Evolutionary conservation across 768 basidiomycete species (phyloP).

Genomic region (Zangia roseola): DNA sequence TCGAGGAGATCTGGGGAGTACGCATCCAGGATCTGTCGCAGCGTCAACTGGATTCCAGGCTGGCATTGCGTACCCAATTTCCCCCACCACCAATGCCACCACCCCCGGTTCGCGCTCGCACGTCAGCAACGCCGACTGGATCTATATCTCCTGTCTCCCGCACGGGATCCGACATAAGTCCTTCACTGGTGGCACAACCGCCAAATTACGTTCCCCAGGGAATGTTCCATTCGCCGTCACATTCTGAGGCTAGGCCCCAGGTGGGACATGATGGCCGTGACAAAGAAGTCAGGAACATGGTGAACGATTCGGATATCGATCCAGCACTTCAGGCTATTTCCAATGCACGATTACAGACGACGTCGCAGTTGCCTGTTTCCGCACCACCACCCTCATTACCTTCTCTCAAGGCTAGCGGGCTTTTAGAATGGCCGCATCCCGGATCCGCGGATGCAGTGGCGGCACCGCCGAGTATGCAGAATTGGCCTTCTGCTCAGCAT

Average conservation of each 20-base stretch:
- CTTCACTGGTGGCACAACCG: conserved; percentile 20
- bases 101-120: conserved; percentile 22
- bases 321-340: conserved; percentile 28
- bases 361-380: conserved; percentile 10
- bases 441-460: conserved; percentile 36
- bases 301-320: conserved; percentile 31
- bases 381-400: conserved; percentile 50
- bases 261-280: conserved; percentile 25
- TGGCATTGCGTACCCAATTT: conserved; percentile 17
- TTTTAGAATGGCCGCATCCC: conserved; percentile 55
- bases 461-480: conserved; percentile 11
- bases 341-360: conserved; percentile 19
- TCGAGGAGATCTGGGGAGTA: conserved; percentile 67
- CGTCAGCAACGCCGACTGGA: conserved; percentile 9
- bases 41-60: conserved; percentile 14
- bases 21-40: conserved; percentile 48
- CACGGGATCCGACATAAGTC: conserved; percentile 17
- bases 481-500: conserved; percentile 28
- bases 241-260: conserved; percentile 18
- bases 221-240: conserved; percentile 27
- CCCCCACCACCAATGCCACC: conserved; percentile 29
- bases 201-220: conserved; percentile 33
- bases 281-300: conserved; percentile 25
- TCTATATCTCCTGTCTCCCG: conserved; percentile 23
- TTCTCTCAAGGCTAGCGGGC: conserved; percentile 71